Evolutionary conservation across 2,329 filamentous ascomycete species (phyloP), one percentile per base, ranked within the genome.

Genomic region (Ophiostoma sp.): DNA sequence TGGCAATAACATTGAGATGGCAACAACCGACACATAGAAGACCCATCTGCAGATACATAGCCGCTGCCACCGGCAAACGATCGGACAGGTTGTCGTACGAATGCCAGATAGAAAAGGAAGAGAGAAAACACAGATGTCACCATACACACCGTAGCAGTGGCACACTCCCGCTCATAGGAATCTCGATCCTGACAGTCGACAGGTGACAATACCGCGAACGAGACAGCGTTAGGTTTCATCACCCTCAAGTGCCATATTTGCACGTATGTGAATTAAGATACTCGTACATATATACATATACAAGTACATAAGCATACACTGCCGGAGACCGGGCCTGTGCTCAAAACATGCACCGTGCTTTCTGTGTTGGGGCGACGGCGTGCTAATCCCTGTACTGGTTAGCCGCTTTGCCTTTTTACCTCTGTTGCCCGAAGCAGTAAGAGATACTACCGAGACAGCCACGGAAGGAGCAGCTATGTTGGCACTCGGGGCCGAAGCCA

Each of bases 151-250:
- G 60, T 63, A n/a, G 60, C 40, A 63, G 60, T 63, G 60, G 60
- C 55, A 42, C 60, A 42, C 8, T 42, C 40, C 38, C 60, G 60
- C 16, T 40, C 40, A 8, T 44, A 27, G 27, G 27, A 27, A 27
- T 63, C 60, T 27, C 60, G 60, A 63, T 63, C 60, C 60, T 63
- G 60, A 63, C 60, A 63, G 40, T 18, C 60, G 60, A 63, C 60
- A n/a, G n/a, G 60, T 63, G 36, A 18, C 5, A 49, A 16, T 36
- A 60, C 27, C 27, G 27, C 27, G 27, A 60, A 60, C 49, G 18
- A 60, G 27, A 7, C 55, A 12, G 27, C 38, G 5, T 18, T 52
- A 36, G 36, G 55, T 60, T 60, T 60, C 55, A 60, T 60, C 49
- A 27, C 5, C 7, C 18, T 27, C 49, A 55, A 47, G 49, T 55